Evolutionary conservation across 1,139 yeast species (phyloP), one percentile per base, ranked within the genome.

Genomic region (Taiozyma onychis): DNA sequence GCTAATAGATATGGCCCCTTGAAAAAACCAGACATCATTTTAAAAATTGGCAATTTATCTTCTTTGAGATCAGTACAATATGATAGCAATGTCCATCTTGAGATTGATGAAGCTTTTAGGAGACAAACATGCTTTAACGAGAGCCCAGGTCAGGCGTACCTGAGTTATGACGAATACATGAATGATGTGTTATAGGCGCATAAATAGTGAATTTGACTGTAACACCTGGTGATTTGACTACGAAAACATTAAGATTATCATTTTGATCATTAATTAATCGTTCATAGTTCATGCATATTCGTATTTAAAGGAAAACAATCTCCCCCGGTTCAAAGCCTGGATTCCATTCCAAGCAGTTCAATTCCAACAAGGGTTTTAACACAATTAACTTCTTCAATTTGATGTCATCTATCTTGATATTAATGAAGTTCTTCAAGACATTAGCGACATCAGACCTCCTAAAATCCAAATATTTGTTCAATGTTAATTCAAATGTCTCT

Each of bases 1-100:
- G 43, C 46, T 21, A 57, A 57, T 45, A 42, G 51, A 26, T 57
- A 54, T 45, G 56, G 57, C 1, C 60, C 57, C 22, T 39, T 58
- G 24, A 54, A 53, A 27, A 48, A 54, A n/a, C 53, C 59, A 30
- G 54, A 58, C 28, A 49, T 58, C 21, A 22, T 34, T 3, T 18
- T 57, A 10, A 51, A 48, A 22, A 44, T 58, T 8, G 45, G 39
- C 6, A 51, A 52, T 8, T 18, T 57, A 37, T 10, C 6, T n/a
- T 37, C 41, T 6, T 21, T 37, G 24, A 21, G 4, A 7, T 14
- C 9, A 4, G 7, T 37, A 16, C 14, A 10, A 18, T 37, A 18
- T 18, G 24, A 37, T 18, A 9, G 9, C 7, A 37, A 21, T 18
- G 24, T 37, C 24, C 41, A 37, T 2, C 3, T 37, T 10, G 41